Conservation (phyloP, 441 rosid species). For the Gossypium davidsonii region DNA sequence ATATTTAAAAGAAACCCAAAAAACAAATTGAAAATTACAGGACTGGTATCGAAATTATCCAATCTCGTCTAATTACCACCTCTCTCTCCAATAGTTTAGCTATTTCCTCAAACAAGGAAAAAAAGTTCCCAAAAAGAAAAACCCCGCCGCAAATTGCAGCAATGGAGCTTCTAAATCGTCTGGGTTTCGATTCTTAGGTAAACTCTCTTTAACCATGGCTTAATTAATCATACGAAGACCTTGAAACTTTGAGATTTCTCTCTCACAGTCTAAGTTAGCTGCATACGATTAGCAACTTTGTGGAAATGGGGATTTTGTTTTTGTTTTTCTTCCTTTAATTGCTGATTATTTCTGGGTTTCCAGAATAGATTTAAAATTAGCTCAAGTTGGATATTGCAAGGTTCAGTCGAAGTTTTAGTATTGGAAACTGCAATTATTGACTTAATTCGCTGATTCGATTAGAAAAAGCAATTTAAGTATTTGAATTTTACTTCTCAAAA, state of each 20-base stretch:
- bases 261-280: not conserved
- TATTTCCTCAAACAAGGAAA: not conserved
- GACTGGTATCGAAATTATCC: not conserved
- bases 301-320: not conserved
- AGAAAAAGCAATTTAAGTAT: not conserved
- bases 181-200: slow-evolving; percentile 7
- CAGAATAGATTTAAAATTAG: not conserved
- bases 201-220: not conserved
- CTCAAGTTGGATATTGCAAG: not conserved
- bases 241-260: not conserved
- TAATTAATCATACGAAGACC: not conserved
- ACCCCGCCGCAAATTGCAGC: not conserved
- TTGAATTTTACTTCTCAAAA: not conserved
- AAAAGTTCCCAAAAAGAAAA: not conserved
- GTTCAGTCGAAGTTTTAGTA: too few relatives aligned
- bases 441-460: not conserved
- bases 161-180: not conserved
- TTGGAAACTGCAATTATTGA: not conserved
- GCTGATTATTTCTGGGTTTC: not conserved
- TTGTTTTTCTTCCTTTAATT: not conserved
- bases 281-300: not conserved
- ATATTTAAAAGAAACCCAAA: too few relatives aligned
- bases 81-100: not conserved
- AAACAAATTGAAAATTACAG: not conserved
- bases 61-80: not conserved